A percentile compares a stretch with the other conserved stretches of the same genome.
Evolutionary conservation across 1,139 yeast species (phyloP).

Genomic region (Tardiomyces blankii): DNA sequence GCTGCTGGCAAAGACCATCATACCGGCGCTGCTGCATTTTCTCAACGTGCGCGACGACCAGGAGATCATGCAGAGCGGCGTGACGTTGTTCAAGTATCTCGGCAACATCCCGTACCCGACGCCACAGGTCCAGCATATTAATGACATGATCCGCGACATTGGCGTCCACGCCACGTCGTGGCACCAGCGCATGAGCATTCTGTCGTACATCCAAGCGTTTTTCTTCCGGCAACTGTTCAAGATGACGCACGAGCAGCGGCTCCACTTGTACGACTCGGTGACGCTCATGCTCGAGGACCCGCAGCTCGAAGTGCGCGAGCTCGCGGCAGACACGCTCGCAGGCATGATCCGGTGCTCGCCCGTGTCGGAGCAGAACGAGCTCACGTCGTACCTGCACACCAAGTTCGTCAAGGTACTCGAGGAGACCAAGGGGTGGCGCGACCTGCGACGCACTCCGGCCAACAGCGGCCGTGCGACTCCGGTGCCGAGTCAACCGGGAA

Average conservation of each 20-base stretch:
- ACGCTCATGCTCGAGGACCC: constrained; percentile 47
- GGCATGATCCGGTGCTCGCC: constrained; percentile 78
- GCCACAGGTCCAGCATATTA: constrained; percentile 34
- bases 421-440: constrained; percentile 11
- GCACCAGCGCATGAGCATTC: constrained; percentile 57
- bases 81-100: constrained; percentile 39
- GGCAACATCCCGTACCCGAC: constrained; percentile 49
- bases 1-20: constrained; percentile 33
- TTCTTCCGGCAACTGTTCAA: constrained; percentile 62
- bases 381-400: constrained; percentile 28
- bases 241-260: constrained; percentile 40
- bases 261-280: constrained; percentile 41
- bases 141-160: constrained; percentile 40
- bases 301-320: constrained; percentile 63
- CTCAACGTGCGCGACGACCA: constrained; percentile 71
- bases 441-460: not conserved
- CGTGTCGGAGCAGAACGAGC: constrained; percentile 35
- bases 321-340: constrained; percentile 65
- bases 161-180: constrained; percentile 37
- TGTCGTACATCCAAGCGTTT: constrained; percentile 64
- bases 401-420: constrained; percentile 31
- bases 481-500: constrained; percentile 4
- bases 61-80: constrained; percentile 54
- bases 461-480: not conserved
- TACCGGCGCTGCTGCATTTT: constrained; percentile 63